A percentile compares a stretch with the other conserved stretches of the same genome.
phyloP scores from a whole-genome alignment of 2,329 filamentous ascomycete species.

The Botrytis paeoniae region DNA sequence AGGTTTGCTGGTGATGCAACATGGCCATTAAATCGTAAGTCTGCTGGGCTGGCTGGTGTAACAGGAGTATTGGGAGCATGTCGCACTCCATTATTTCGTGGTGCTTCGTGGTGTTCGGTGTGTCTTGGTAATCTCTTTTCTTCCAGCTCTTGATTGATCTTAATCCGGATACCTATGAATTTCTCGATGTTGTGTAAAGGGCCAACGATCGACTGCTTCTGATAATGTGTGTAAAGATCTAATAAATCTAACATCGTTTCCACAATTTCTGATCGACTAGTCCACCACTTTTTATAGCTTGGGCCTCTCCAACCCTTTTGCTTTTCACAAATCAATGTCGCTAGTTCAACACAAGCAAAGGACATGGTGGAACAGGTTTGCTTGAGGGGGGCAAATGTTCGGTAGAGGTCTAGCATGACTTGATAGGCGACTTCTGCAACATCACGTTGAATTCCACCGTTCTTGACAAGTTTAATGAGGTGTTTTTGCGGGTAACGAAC shows the following conservation, averaged over 20 bases:
- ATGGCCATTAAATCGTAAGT: conserved; percentile 35
- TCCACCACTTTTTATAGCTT: conserved; percentile 47
- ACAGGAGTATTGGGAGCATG: conserved; percentile 39
- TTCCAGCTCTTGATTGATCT: conserved; percentile 78
- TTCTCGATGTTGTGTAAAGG: conserved; percentile 67
- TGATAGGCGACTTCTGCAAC: conserved; percentile 71
- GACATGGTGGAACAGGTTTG: conserved; percentile 84
- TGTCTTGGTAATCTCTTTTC: conserved; percentile 60
- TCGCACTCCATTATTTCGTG: conserved; percentile 36
- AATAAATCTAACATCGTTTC: conserved; percentile 89
- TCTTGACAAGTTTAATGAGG: conserved; percentile 71
- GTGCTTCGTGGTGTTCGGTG: conserved; percentile 52
- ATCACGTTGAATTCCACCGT: conserved; percentile 44
- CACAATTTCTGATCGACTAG: conserved; percentile 49
- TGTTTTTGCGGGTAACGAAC: conserved; percentile 83
- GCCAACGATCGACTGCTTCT: conserved; percentile 70
- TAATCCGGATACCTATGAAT: conserved; percentile 84
- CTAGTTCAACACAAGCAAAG: conserved; percentile 76
- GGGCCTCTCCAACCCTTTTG: conserved; percentile 49
- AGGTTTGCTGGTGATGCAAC: conserved; percentile 34
- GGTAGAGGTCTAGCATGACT: conserved; percentile 85
- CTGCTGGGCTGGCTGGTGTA: conserved; percentile 37
- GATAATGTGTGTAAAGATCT: conserved; percentile 87
- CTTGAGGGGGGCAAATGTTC: conserved; percentile 89
- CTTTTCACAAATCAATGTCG: conserved; percentile 61